Evolutionary conservation across 1,284 basidiomycete species (phyloP), one percentile per base, ranked within the genome.

Genomic region (Cutaneotrichosporon mucoides): DNA sequence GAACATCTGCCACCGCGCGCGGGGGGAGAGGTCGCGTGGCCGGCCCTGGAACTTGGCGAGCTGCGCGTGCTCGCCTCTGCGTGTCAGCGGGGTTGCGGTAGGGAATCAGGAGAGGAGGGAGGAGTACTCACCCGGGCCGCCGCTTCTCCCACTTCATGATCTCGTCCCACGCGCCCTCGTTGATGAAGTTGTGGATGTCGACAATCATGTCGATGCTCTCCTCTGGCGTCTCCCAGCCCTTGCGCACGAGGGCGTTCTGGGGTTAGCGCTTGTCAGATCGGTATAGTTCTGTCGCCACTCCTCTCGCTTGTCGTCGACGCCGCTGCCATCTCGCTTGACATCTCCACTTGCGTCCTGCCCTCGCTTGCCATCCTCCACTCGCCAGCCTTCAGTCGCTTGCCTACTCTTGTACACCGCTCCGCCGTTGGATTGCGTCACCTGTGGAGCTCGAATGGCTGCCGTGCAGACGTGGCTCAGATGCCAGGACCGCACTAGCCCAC

Each of bases 181-280:
- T 99, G 76, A 99, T 78, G 69, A 94, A 98, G 75, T 99, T 99
- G 78, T 99, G 96, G 42, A 99, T 97, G 57, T 92, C 86, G 42
- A 99, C 96, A 90, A 99, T 97, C 49, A 87, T 92, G 75, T 95
- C 93, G 44, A 99, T 86, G 75, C 92, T 88, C 72, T 98, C 92
- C 77, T 96, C 94, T 0, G 93, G 92, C 4, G 96, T 96, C 78
- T 96, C 93, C 91, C 90, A 94, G 1, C 96, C 96, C 75, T 99
- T 99, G 66, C 94, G 82, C 12, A 92, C 90, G 6, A 99, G 84
- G 0, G 96, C 96, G 75, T 98, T 98, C 45, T 47, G 33, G 16
- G 10, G 9, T 47, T 24, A 40, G 38, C 38, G 8, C 38, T 40
- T 9, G 38, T 24, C 24, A 24, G 24, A 24, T 24, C 24, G 24